Conservation (phyloP, 352 stramenopile species). For the Phytopythium ostracodes region DNA sequence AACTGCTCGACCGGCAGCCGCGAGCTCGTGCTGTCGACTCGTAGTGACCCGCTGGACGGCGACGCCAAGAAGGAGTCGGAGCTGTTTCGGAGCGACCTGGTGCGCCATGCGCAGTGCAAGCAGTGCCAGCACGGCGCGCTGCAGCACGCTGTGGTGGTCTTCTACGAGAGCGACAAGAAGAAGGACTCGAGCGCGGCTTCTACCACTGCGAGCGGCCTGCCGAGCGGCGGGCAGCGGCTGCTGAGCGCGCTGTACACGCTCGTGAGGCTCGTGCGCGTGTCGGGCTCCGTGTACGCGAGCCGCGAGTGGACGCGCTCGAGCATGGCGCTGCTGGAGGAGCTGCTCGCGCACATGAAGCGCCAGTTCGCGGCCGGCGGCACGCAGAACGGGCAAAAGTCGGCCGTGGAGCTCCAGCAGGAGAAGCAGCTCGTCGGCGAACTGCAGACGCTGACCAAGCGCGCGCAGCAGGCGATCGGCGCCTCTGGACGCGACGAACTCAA, state of each 20-base stretch:
- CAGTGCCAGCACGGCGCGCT: slow-evolving; percentile 70
- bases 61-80: too few relatives aligned
- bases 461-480: slow-evolving; percentile 36
- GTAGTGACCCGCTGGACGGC: neutral
- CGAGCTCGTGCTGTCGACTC: slow-evolving; percentile 18
- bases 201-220: slow-evolving; percentile 7
- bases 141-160: slow-evolving; percentile 50
- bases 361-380: slow-evolving; percentile 51
- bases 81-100: slow-evolving; percentile 13
- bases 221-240: slow-evolving; percentile 59
- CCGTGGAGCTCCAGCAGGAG: slow-evolving; percentile 44
- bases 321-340: slow-evolving; percentile 38
- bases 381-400: slow-evolving; percentile 65
- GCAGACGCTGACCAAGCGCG: slow-evolving; percentile 42
- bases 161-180: slow-evolving; percentile 26
- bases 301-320: slow-evolving; percentile 57
- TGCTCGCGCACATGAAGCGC: slow-evolving; percentile 46
- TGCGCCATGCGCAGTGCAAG: slow-evolving; percentile 38
- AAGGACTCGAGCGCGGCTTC: neutral
- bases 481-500: slow-evolving; percentile 50
- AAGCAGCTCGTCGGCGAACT: slow-evolving; percentile 50
- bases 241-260: slow-evolving; percentile 54
- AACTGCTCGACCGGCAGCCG: slow-evolving; percentile 43
- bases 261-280: slow-evolving; percentile 50
- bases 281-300: slow-evolving; percentile 49